Evolutionary conservation across 495 filamentous ascomycete genomes (phyloP).

Genomic region (Acidiella bohemica): DNA sequence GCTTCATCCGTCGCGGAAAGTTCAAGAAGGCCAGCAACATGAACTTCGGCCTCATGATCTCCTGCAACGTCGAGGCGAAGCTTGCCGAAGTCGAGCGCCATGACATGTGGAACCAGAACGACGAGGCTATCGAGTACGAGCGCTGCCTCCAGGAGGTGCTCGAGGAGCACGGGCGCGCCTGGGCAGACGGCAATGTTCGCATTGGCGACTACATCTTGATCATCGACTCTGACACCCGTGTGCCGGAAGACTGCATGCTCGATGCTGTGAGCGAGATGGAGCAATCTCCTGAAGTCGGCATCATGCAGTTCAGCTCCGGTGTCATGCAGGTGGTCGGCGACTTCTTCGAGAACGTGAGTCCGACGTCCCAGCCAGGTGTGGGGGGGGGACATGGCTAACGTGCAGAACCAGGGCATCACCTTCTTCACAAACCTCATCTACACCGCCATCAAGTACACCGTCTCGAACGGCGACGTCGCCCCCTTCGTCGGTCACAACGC

Average conservation of each 20-base stretch:
- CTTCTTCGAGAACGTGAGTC: conserved; percentile 28
- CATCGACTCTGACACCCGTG: conserved; percentile 67
- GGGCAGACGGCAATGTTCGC: conserved; percentile 69
- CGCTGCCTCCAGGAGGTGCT: conserved; percentile 44
- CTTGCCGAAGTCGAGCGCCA: conserved; percentile 41
- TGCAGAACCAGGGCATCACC: conserved; percentile 50
- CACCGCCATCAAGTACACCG: conserved; percentile 61
- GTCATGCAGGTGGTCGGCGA: conserved; percentile 56
- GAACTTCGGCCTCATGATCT: conserved; percentile 68
- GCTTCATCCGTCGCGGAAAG: conserved; percentile 33
- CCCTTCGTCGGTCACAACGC: conserved; percentile 66
- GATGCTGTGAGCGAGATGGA: conserved; percentile 73
- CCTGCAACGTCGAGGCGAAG: conserved; percentile 60
- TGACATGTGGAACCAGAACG: conserved; percentile 51
- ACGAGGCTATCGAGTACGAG: conserved; percentile 60
- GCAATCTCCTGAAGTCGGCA: conserved; percentile 62
- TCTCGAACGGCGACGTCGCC: conserved; percentile 70
- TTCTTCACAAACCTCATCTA: conserved; percentile 82
- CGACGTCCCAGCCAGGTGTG: not conserved
- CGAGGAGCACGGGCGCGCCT: conserved; percentile 48
- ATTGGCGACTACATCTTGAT: conserved; percentile 65
- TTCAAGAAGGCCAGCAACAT: conserved; percentile 70
- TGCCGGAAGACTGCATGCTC: conserved; percentile 55
- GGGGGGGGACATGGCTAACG: too few relatives aligned
- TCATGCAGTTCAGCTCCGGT: conserved; percentile 69